These are phyloP conservation scores for Sequoia sempervirens DNA, from an alignment of 75 land plant genomes.

Conservation along the genomic window DNA sequence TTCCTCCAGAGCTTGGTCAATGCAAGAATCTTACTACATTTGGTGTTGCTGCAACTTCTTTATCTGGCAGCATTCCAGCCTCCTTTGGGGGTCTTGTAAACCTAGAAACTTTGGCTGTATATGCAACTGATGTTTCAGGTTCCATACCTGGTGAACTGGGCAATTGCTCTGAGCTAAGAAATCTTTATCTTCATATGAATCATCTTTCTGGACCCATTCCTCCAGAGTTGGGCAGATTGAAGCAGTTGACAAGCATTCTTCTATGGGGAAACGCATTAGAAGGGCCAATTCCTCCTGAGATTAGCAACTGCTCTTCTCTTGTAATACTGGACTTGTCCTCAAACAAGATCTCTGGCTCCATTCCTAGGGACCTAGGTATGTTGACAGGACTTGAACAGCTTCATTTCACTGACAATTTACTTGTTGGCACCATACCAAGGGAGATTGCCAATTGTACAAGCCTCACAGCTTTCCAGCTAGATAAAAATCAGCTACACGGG, in stretches of 20 bases:
- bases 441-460: constrained; percentile 58
- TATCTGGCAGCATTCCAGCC: constrained; percentile 70
- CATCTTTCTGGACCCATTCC: constrained; percentile 67
- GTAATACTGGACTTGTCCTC: constrained; percentile 60
- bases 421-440: constrained; percentile 59
- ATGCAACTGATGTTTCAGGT: constrained; percentile 63
- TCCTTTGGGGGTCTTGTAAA: constrained; percentile 62
- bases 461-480: constrained; percentile 55
- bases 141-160: constrained; percentile 73
- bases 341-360: constrained; percentile 57
- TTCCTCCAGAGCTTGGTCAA: constrained; percentile 72
- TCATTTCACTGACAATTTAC: constrained; percentile 56
- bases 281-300: constrained; percentile 49
- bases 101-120: constrained; percentile 61
- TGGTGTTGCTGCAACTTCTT: constrained; percentile 60
- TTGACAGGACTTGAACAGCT: constrained; percentile 45
- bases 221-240: constrained; percentile 50
- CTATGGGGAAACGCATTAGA: constrained; percentile 61
- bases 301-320: constrained; percentile 58
- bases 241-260: constrained; percentile 71
- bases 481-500: constrained; percentile 64
- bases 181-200: constrained; percentile 67
- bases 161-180: constrained; percentile 45
- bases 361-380: constrained; percentile 67
- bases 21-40: constrained; percentile 64